Evolutionary conservation across 257 asterid genomes (phyloP).

Genomic region (Cinchona pubescens): DNA sequence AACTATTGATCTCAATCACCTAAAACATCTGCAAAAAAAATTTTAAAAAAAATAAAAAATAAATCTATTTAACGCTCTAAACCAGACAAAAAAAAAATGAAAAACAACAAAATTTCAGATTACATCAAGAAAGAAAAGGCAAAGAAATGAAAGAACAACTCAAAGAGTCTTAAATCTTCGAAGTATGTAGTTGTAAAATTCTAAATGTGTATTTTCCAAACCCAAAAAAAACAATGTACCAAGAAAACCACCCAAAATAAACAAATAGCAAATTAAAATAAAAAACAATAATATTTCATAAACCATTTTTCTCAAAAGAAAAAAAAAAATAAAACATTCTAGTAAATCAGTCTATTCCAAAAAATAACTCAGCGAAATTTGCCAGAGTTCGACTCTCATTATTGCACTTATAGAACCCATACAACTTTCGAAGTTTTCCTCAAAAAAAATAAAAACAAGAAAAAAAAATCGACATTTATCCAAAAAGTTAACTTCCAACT

Average conservation of each 20-base stretch:
- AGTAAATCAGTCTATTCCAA: too few species aligned
- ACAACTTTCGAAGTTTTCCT: too few species aligned
- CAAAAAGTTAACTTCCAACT: too few species aligned
- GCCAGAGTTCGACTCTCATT: too few species aligned
- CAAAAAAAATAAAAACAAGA: too few species aligned
- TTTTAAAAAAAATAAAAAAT: too few species aligned
- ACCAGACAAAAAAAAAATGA: background rate
- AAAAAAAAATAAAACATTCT: too few species aligned
- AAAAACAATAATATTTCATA: background rate
- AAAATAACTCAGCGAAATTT: too few species aligned
- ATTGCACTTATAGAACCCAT: too few species aligned
- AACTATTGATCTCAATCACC: slow-evolving; percentile 9
- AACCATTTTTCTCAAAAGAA: background rate
- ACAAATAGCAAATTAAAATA: background rate
- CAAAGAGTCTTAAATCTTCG: background rate
- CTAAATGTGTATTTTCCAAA: background rate
- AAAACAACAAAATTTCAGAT: background rate
- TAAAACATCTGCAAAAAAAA: slow-evolving; percentile 15
- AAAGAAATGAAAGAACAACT: background rate
- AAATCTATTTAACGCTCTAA: background rate
- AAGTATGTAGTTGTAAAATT: background rate
- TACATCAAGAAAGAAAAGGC: background rate
- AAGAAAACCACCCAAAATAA: background rate
- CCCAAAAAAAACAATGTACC: too few species aligned
- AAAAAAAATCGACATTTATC: too few species aligned